Base-by-base conservation (phyloP, 441 rosid genomes). In the Croton laevigatus region DNA sequence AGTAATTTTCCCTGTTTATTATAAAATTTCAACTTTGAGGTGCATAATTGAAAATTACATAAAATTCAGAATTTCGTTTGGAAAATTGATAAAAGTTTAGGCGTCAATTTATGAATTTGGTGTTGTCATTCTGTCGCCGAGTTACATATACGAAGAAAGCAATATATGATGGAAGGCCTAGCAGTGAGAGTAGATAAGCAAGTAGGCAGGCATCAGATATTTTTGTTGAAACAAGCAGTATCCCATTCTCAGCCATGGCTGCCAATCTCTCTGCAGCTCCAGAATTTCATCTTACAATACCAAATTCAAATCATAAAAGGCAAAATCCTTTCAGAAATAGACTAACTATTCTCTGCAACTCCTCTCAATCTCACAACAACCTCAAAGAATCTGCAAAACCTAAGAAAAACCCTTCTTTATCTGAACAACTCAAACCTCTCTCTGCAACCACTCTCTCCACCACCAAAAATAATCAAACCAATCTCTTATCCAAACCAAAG, bases 361-460 rank as follows among this genome's bases (percentile, higher is more conserved):
- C 88, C 48, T 73, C 83, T 72, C 53, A 34, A 34, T 63, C 66
- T 62, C 12, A n/a, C 85, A 75, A 66, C 86, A 76, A 74, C 65
- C 58, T 68, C 20, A 57, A 80, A 12, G 87, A 83, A 54, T 48
- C 76, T 58, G 78, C 83, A 65, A 23, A 68, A 61, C 66, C 81
- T 14, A 80, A 85, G 52, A 84, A 45, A 52, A 84, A 40, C 66
- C 83, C 92, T 51, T 88, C 98, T 79, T 81, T 94, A 48, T 85
- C 97, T 59, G 97, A 91, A 61, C 98, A 91, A 66, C 97, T 91
- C 63, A 86, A 80, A 81, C 90, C 94, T 63, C 87, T 91, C 69
- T 89, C 93, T 42, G 62, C 88, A 22, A 86, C 94, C 49, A 86
- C 88, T 7, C 88, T 91, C 52, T 78, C 88, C 68, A 59, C 83